Percentiles rank a stretch among this genome's conserved stretches.
phyloP scores from a whole-genome alignment of 768 basidiomycete species.

The Leccinum subgranulosum region DNA sequence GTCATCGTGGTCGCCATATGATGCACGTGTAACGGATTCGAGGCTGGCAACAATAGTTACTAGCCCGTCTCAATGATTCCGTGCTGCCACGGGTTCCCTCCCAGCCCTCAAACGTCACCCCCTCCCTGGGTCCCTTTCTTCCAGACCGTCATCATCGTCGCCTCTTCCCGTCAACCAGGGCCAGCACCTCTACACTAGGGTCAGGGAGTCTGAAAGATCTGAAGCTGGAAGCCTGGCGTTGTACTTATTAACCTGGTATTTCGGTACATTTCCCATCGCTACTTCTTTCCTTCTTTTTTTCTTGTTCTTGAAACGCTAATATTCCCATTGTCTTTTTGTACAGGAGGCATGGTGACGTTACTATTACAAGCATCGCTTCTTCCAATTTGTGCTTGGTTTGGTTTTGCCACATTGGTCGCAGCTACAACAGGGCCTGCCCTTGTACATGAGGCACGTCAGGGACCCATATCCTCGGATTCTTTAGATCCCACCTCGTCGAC shows the following conservation, averaged over 20 bases:
- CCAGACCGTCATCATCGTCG: neutral
- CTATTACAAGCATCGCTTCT: neutral
- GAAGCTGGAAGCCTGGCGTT: neutral
- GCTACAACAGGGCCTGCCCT: conserved; percentile 13
- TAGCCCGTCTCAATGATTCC: neutral
- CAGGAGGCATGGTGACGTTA: conserved; percentile 14
- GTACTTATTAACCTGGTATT: neutral
- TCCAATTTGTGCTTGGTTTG: conserved; percentile 6
- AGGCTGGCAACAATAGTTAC: conserved; percentile 1
- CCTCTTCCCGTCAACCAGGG: neutral
- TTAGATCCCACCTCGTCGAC: conserved; percentile 10
- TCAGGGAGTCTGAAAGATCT: neutral
- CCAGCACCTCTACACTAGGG: neutral
- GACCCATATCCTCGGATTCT: conserved; percentile 1
- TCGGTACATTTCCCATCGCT: neutral
- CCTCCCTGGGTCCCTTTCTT: neutral
- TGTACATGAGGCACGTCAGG: conserved; percentile 24
- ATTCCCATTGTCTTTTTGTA: neutral
- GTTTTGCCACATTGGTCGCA: conserved; percentile 8
- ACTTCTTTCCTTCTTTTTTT: neutral
- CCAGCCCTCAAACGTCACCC: conserved; percentile 2
- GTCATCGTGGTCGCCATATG: neutral
- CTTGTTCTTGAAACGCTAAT: neutral
- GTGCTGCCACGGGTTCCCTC: neutral
- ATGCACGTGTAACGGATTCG: conserved; percentile 17